Evolutionary conservation across 2,329 filamentous ascomycete genomes (phyloP), one percentile per base, ranked within the genome.

Genomic region (Aspergillus udagawae): DNA sequence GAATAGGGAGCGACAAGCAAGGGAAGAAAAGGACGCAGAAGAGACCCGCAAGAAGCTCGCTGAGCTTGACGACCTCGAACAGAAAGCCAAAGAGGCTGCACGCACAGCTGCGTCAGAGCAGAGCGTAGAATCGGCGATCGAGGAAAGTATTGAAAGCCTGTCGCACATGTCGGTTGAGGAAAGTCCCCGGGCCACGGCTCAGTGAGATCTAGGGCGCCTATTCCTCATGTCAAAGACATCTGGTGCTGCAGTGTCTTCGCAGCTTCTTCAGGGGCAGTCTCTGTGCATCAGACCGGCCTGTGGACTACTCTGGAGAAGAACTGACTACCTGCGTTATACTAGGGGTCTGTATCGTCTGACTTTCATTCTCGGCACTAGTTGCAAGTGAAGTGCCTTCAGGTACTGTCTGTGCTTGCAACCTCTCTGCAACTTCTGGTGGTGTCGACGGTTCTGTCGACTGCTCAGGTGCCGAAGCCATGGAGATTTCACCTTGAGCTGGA

Each of bases 21-120:
- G 67, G 54, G 77, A 80, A 60, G 73, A 79, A 62, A 74, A 81
- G 58, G 78, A 80, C 44, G 82, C 82, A 55, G 70, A 74, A 53
- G 77, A 79, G 64, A 81, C 78, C 50, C 72, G 75, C 60, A 72
- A 68, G 57, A 76, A 72, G 60, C 73, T 89, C 32, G 81, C 83
- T 45, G 78, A 81, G 57, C 63, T 74, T 29, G 74, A 77, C 52
- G 71, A 71, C 32, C 68, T 75, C 54, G 75, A 77, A 38, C 70
- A 73, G 55, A 74, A 77, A 52, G 75, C 74, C 32, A 74, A 67
- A 60, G 73, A 77, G 51, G 73, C 75, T 48, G 71, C 76, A 45
- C 68, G 67, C 51, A 66, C 63, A 54, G 58, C 65, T 51, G 62
- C 64, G 56, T 61, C 60, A 27, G 63, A 65, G 42, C 61, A 70